Percentiles rank a stretch among this genome's conserved stretches.
phyloP scores from a whole-genome alignment of 768 basidiomycete species.

The Kwoniella dejecticola region DNA sequence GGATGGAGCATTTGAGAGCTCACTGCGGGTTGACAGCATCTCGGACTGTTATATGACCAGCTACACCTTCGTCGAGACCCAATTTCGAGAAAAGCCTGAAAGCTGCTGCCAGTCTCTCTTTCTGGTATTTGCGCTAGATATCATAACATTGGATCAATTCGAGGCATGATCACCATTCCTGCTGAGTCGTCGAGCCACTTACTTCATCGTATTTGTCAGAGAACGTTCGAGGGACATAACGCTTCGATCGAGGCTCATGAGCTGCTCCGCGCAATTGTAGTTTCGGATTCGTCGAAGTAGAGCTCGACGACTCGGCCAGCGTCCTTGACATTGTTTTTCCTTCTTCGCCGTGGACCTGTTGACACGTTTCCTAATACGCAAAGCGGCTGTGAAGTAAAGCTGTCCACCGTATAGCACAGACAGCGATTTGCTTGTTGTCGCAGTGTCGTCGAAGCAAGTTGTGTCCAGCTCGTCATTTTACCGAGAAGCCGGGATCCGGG shows the following conservation, averaged over 20 bases:
- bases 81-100: conserved; percentile 22
- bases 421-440: too few species aligned
- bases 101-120: conserved; percentile 16
- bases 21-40: conserved; percentile 18
- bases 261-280: conserved; percentile 6
- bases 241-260: conserved; percentile 1
- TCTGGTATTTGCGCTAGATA: conserved; percentile 14
- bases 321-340: background rate
- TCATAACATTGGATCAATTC: background rate
- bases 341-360: too few species aligned
- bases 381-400: too few species aligned
- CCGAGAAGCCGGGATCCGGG: too few species aligned
- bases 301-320: background rate
- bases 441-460: too few species aligned
- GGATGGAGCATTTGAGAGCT: too few species aligned
- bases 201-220: conserved; percentile 10
- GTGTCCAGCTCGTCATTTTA: too few species aligned
- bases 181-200: background rate
- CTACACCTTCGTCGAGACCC: conserved; percentile 25
- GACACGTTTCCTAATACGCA: too few species aligned
- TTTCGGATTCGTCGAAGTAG: background rate
- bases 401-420: too few species aligned
- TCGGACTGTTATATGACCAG: conserved; percentile 32
- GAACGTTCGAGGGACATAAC: conserved; percentile 1
- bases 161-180: background rate